These are phyloP conservation scores for Rhynchospora breviuscula DNA, from an alignment of 176 grass and related monocot species.

Conservation along the genomic window DNA sequence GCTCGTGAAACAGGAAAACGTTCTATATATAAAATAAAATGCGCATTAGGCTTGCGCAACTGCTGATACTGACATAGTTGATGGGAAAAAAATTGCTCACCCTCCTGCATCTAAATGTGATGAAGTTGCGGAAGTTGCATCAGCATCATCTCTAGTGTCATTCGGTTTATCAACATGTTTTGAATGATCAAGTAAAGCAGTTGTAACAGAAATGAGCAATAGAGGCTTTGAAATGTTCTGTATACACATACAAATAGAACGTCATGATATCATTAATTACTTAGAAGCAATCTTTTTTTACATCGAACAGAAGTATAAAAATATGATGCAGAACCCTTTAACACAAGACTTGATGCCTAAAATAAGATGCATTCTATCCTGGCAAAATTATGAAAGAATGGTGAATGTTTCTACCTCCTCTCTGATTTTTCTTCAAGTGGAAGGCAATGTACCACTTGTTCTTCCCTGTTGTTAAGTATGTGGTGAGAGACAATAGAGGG, in stretches of 20 bases:
- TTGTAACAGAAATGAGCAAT: conserved; percentile 66
- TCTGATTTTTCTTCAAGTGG: too few relatives aligned
- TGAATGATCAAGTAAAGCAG: conserved; percentile 55
- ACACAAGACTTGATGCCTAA: too few relatives aligned
- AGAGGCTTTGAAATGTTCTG: conserved; percentile 89
- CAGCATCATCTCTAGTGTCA: conserved; percentile 34
- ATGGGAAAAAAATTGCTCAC: not conserved
- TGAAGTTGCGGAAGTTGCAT: conserved; percentile 25
- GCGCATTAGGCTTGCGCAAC: conserved; percentile 45
- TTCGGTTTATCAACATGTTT: conserved; percentile 34
- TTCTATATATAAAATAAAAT: not conserved
- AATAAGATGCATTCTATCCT: too few relatives aligned
- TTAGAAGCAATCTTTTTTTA: too few relatives aligned
- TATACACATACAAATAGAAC: conserved; percentile 26
- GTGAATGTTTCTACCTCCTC: too few relatives aligned
- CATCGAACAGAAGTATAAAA: too few relatives aligned
- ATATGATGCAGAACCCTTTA: too few relatives aligned
- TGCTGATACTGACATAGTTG: conserved; percentile 44
- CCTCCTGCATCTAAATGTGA: not conserved
- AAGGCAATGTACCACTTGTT: too few relatives aligned
- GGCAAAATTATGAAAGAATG: too few relatives aligned
- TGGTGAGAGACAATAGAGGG: too few relatives aligned
- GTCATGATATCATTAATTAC: too few relatives aligned
- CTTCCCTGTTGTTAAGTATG: too few relatives aligned
- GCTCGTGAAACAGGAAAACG: conserved; percentile 3